Conservation (phyloP, 202 grass and related monocot species). For the Eragrostis tef region DNA sequence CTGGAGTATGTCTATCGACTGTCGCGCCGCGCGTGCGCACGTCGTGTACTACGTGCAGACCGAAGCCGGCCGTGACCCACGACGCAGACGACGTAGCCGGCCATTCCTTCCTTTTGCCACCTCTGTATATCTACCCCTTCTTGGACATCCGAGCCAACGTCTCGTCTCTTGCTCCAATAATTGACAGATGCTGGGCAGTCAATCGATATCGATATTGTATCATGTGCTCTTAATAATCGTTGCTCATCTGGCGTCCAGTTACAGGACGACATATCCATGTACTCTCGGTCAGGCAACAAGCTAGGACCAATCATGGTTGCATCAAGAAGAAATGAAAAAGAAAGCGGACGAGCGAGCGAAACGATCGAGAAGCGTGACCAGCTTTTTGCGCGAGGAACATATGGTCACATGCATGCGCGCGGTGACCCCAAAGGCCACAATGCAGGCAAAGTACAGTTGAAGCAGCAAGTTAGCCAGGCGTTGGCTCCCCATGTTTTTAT, state of each 20-base stretch:
- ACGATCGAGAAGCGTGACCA: background rate
- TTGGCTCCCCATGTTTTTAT: background rate
- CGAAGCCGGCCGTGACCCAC: background rate
- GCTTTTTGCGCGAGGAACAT: constrained; percentile 50
- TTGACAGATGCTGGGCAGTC: no score
- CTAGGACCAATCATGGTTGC: constrained; percentile 10
- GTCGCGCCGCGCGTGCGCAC: constrained; percentile 34
- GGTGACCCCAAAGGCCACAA: background rate
- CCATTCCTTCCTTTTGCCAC: constrained; percentile 31
- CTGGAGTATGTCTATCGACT: background rate
- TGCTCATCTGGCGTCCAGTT: no score
- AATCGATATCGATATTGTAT: no score
- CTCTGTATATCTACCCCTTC: background rate
- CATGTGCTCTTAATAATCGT: no score
- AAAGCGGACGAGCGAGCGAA: no score
- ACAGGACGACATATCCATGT: no score
- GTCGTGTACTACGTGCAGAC: constrained; percentile 20
- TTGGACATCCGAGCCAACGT: background rate
- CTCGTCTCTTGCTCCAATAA: no score
- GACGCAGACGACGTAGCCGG: background rate
- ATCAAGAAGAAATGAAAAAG: background rate
- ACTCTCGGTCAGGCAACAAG: no score
- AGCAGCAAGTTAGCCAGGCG: background rate
- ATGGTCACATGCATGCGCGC: constrained; percentile 46
- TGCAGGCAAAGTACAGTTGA: constrained; percentile 43